Evolutionary conservation across 2,329 filamentous ascomycete genomes (phyloP).

Genomic region (Reticulascus tulasneorum): DNA sequence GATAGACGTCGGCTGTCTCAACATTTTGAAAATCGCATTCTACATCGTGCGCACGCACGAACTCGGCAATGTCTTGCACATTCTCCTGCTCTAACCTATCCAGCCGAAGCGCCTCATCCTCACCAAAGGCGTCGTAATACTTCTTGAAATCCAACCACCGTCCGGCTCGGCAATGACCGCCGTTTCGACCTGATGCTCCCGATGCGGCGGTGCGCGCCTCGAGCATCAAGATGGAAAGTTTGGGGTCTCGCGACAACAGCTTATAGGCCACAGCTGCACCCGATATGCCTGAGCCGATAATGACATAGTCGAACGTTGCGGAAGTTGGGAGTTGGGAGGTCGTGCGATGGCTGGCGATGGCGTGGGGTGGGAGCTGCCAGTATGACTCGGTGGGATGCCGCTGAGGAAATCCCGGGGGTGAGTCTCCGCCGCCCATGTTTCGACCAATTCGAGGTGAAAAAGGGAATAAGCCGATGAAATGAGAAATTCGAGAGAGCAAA

Average conservation of each 20-base stretch:
- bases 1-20: conserved; percentile 19
- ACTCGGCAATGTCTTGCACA: conserved; percentile 15
- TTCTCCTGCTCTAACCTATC: conserved; percentile 18
- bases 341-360: conserved; percentile 23
- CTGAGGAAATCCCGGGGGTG: conserved; percentile 20
- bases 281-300: conserved; percentile 39
- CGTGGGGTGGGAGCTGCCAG: conserved; percentile 28
- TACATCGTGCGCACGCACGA: conserved; percentile 14
- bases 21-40: conserved; percentile 16
- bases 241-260: conserved; percentile 21
- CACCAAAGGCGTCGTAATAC: conserved; percentile 15
- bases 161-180: conserved; percentile 27
- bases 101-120: conserved; percentile 21
- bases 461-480: too few species aligned
- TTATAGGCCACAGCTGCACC: conserved; percentile 35
- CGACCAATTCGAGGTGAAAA: too few species aligned
- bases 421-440: conserved; percentile 3
- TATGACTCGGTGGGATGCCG: conserved; percentile 25
- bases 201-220: conserved; percentile 29
- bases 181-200: conserved; percentile 32
- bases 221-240: conserved; percentile 24
- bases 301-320: conserved; percentile 24
- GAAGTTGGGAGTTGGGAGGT: conserved; percentile 23
- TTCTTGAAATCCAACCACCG: conserved; percentile 18
- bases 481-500: too few species aligned